A percentile compares a stretch with the other conserved stretches of the same genome.
Evolutionary conservation across 306 rosid species (phyloP).

Genomic region (Canavalia ensiformis): DNA sequence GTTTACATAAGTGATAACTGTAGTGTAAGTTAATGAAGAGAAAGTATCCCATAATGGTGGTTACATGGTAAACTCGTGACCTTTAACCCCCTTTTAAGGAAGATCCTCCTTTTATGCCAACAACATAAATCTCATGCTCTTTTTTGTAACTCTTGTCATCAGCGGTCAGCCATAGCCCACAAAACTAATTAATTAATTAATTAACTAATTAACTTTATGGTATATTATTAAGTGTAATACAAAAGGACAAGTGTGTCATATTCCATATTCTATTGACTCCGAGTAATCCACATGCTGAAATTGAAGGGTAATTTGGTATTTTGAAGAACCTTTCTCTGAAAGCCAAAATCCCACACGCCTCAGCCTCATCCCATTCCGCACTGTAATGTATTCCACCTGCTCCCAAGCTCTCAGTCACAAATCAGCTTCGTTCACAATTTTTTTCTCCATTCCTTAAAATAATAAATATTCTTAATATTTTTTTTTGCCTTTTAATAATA

Average conservation of each 20-base stretch:
- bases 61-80: constrained; percentile 44
- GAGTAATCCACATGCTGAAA: constrained; percentile 48
- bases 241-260: constrained; percentile 54
- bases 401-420: constrained; percentile 13
- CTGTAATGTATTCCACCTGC: constrained; percentile 24
- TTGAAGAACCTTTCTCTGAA: not conserved
- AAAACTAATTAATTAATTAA: constrained; percentile 8
- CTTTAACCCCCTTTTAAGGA: constrained; percentile 54
- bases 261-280: constrained; percentile 32
- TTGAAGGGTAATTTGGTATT: constrained; percentile 49
- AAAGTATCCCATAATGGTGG: constrained; percentile 31
- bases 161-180: constrained; percentile 42
- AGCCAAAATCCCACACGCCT: no score
- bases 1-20: not conserved
- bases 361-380: not conserved
- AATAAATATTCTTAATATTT: not conserved
- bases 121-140: constrained; percentile 39
- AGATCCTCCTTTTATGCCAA: constrained; percentile 55
- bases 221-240: not conserved
- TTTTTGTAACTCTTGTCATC: constrained; percentile 36
- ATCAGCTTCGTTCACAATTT: constrained; percentile 5
- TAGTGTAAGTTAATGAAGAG: not conserved
- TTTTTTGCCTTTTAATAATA: not conserved
- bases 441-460: constrained; percentile 9
- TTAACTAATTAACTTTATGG: constrained; percentile 47